Base-by-base conservation (phyloP, 257 asterid species). In the Coffea canephora region DNA sequence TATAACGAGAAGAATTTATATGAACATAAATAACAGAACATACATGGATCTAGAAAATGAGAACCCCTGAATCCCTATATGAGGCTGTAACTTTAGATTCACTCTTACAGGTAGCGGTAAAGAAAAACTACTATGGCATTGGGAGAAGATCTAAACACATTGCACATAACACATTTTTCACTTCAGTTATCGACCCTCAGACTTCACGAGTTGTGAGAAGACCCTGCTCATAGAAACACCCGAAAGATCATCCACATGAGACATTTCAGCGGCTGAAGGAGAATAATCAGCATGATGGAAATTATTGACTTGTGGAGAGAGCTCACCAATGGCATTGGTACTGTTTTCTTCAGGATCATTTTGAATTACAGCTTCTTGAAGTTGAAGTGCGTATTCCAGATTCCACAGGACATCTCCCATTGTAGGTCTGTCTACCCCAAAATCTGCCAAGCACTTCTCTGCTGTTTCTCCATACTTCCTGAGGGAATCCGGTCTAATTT, bases 401-500 rank as follows among this genome's bases (percentile, higher is more conserved):
- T 93, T 91, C 97, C 97, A 93, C 81, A 93, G 75, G 46, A 91
- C 95, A 61, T 91, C 97, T 76, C 97, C 97, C 90, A 93, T 87
- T 3, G 97, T 89, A 23, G 96, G 95, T 83, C 97, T 86, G 76
- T 91, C 97, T 1, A 87, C 92, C 0, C 97, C 94, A 11, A 82
- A 90, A 18, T 91, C 97, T 70, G 93, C 94, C 90, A 93, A 85
- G 81, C 97, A 93, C 83, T 89, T 90, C 87, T 90, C 97, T 0
- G 90, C 97, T 1, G 97, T 93, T 80, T 93, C 97, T 8, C 89
- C 97, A n/a, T 76, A 93, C 86, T 91, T 93, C 75, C 96, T 82
- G 54, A 93, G 90, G 19, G 97, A 93, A 43, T 90, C 94, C 3
- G 95, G 88, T 78, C 88, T 91, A 36, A 93, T 84, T 68, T 86